Evolutionary conservation across 768 basidiomycete genomes (phyloP).

Genomic region (Boletus pseudo-olivaceus): DNA sequence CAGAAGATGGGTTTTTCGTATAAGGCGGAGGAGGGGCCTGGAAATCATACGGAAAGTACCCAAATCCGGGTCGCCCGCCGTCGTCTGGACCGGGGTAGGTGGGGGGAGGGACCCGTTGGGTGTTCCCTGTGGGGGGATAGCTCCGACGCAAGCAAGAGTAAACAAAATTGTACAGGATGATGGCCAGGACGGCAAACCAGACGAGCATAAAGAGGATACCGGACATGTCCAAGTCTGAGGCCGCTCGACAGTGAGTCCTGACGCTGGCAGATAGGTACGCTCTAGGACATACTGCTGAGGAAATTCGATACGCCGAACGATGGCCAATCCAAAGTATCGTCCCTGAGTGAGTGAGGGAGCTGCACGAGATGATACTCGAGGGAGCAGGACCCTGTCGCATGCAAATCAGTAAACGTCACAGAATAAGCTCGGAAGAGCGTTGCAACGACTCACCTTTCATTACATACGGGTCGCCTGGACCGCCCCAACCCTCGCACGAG

Average conservation of each 20-base stretch:
- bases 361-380: conserved; percentile 80
- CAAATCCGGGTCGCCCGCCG: conserved; percentile 26
- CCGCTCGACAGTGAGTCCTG: not conserved
- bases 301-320: conserved; percentile 10
- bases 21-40: conserved; percentile 58
- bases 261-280: not conserved
- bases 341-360: conserved; percentile 43
- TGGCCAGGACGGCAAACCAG: conserved; percentile 50
- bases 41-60: conserved; percentile 54
- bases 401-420: not conserved
- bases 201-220: conserved; percentile 51
- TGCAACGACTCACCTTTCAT: conserved; percentile 60
- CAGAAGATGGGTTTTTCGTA: conserved; percentile 34
- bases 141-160: conserved; percentile 46
- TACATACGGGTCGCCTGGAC: conserved; percentile 78
- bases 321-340: conserved; percentile 14
- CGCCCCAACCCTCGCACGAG: conserved; percentile 87
- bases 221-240: conserved; percentile 44
- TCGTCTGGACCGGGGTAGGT: conserved; percentile 29
- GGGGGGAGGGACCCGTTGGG: conserved; percentile 25
- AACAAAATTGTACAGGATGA: conserved; percentile 59
- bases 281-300: conserved; percentile 19
- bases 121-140: conserved; percentile 29
- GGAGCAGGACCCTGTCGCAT: conserved; percentile 71
- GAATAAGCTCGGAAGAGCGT: not conserved